Base-by-base conservation (phyloP, 371 early-diverging fungal species). In the Phascolomyces articulosus region DNA sequence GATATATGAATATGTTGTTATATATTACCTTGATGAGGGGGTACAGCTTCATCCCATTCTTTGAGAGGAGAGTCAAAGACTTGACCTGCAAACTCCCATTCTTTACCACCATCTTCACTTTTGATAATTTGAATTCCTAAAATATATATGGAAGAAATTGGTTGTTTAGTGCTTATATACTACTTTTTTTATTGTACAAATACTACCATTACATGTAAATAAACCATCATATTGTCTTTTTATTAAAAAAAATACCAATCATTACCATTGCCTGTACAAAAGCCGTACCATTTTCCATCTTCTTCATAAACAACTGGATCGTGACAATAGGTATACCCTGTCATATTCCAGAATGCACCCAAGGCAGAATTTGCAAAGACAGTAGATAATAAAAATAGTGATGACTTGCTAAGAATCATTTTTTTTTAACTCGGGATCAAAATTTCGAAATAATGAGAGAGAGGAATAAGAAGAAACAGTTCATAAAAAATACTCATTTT, bases 111-210 rank as follows among this genome's bases (percentile, higher is more conserved):
- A 24, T 51, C 51, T 6, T 51, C 51, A 24, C 51, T 51, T 23
- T 51, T 51, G n/a, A 49, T 21, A 41, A 49, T 44, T 57, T 64
- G 64, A 24, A 64, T 64, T 49, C 64, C 64, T 59, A 41, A 13
- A 6, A 16, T 47, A 16, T 16, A 16, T 9, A 9, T 34, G 34
- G 2, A 34, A 11, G 6, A 34, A 2, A 34, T 34, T 34, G 11
- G 34, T 34, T 9, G 34, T 34, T 34, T n/a, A n/a, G n/a, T n/a
- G n/a, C n/a, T n/a, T n/a, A n/a, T n/a, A n/a, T n/a, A n/a, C n/a
- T n/a, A n/a, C n/a, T n/a, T n/a, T n/a, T n/a, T n/a, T n/a, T n/a
- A n/a, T n/a, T n/a, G n/a, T n/a, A n/a, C n/a, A n/a, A n/a, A n/a
- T n/a, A n/a, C n/a, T n/a, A n/a, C n/a, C n/a, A n/a, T n/a, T n/a